These are phyloP conservation scores for Arachnomyces sp. DNA, from an alignment of 2,329 filamentous ascomycete genomes.

Conservation along the genomic window DNA sequence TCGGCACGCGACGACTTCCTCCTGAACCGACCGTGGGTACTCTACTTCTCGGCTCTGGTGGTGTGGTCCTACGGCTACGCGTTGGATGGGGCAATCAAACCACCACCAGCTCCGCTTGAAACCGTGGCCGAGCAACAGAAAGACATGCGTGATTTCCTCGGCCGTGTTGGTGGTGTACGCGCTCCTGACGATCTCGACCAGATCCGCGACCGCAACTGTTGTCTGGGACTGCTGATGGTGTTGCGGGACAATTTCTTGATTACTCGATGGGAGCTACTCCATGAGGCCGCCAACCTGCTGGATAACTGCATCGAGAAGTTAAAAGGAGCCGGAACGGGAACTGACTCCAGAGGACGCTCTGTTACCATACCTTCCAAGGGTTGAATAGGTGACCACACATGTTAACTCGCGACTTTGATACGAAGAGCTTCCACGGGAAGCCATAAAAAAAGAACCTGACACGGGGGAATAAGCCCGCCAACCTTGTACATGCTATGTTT, in stretches of 20 bases:
- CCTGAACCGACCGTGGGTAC: constrained; percentile 86
- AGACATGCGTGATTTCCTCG: constrained; percentile 74
- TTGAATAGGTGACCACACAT: too few relatives aligned
- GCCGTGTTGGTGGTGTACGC: constrained; percentile 61
- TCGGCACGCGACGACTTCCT: constrained; percentile 80
- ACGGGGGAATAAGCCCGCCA: too few relatives aligned
- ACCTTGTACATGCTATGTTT: too few relatives aligned
- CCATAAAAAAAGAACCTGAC: too few relatives aligned
- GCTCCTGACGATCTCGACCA: constrained; percentile 70
- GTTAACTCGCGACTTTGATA: too few relatives aligned
- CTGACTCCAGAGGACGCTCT: too few relatives aligned
- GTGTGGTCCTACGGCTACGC: constrained; percentile 95
- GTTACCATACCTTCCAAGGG: too few relatives aligned
- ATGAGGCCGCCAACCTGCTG: constrained; percentile 75
- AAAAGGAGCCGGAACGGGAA: not conserved
- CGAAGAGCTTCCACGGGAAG: too few relatives aligned
- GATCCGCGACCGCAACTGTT: constrained; percentile 71
- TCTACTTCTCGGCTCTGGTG: constrained; percentile 86
- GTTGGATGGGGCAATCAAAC: constrained; percentile 66
- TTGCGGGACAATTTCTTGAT: constrained; percentile 73
- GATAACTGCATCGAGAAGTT: constrained; percentile 69
- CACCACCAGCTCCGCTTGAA: constrained; percentile 42
- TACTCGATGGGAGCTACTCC: constrained; percentile 83
- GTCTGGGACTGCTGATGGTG: constrained; percentile 71
- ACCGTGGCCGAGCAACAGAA: constrained; percentile 59